These are phyloP conservation scores for Akebia trifoliata DNA, from an alignment of 164 flowering plant genomes.

Conservation along the genomic window DNA sequence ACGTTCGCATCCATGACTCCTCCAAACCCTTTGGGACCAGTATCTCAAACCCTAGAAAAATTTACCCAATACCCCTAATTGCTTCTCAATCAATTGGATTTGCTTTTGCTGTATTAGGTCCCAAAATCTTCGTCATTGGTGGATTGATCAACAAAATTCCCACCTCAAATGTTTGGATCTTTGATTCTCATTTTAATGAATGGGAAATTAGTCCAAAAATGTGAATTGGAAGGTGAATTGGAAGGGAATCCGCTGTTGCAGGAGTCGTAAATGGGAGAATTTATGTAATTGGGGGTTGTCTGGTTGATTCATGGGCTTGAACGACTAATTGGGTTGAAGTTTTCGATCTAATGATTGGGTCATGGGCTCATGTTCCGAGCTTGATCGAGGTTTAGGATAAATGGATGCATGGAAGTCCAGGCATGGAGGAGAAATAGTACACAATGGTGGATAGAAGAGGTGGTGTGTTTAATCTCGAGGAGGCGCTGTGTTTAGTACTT, in stretches of 20 bases:
- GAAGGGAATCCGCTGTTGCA: conserved; percentile 69
- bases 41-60: conserved; percentile 12
- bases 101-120: conserved; percentile 42
- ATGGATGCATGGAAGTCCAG: conserved; percentile 91
- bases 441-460: conserved; percentile 88
- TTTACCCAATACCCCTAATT: conserved; percentile 33
- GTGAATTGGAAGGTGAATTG: too few relatives aligned
- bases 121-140: conserved; percentile 53
- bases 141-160: conserved; percentile 59
- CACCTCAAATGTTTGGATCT: conserved; percentile 47
- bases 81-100: conserved; percentile 53
- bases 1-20: conserved; percentile 32
- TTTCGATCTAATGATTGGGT: conserved; percentile 41
- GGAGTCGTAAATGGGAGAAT: conserved; percentile 57
- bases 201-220: conserved; percentile 67
- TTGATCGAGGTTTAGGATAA: conserved; percentile 51
- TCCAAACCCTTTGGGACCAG: conserved; percentile 38
- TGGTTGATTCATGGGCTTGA: conserved; percentile 49
- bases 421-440: conserved; percentile 45
- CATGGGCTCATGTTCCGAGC: conserved; percentile 53
- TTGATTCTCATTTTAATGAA: conserved; percentile 44
- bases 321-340: conserved; percentile 78
- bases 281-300: conserved; percentile 77
- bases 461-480: conserved; percentile 41
- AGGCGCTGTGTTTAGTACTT: conserved; percentile 39